A percentile compares a stretch with the other conserved stretches of the same genome.
Conservation (phyloP, 495 filamentous ascomycete species). For the Parathielavia hyrcaniae region DNA sequence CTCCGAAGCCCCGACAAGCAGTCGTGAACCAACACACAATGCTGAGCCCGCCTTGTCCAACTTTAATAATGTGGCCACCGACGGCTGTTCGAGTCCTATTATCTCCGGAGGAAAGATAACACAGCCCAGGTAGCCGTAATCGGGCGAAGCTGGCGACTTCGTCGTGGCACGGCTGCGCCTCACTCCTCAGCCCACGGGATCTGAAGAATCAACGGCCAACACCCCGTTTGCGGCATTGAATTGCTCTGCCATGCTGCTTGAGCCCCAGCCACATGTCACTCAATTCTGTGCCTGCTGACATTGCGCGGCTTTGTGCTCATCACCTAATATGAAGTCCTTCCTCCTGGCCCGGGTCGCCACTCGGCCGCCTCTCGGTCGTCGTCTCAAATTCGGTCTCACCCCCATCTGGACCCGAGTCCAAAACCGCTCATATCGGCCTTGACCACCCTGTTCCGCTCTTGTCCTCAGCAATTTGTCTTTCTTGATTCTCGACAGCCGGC, state of each 20-base stretch:
- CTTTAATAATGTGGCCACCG: neutral
- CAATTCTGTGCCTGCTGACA: neutral
- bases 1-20: neutral
- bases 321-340: neutral
- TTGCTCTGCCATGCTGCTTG: neutral
- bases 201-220: neutral
- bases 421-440: slow-evolving; percentile 2
- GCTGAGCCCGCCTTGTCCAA: neutral
- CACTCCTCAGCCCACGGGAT: neutral
- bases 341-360: neutral
- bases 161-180: neutral
- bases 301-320: neutral
- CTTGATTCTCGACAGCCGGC: neutral
- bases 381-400: neutral
- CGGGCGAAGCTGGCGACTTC: neutral
- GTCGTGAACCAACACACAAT: neutral
- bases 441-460: neutral
- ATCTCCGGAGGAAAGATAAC: neutral
- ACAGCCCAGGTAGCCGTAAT: neutral
- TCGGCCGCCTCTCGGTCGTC: neutral
- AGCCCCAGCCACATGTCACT: neutral
- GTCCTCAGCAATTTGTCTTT: neutral
- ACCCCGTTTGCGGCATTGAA: neutral
- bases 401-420: neutral
- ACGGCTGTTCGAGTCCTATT: neutral